Base-by-base conservation (phyloP, 305 asterid species). In the Fraxinus paxiana region DNA sequence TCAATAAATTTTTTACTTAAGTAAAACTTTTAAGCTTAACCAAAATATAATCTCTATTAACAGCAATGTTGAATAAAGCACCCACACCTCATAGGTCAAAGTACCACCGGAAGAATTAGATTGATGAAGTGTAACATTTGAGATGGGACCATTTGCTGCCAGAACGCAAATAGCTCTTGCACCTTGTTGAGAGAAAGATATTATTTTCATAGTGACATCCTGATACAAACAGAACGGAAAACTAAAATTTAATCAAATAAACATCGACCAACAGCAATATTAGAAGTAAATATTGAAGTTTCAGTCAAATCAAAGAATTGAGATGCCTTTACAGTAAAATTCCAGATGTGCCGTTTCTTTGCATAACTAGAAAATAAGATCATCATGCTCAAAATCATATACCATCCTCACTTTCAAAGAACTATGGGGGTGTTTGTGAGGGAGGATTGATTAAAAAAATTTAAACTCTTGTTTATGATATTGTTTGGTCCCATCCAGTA, bases 91-190 rank as follows among this genome's bases (percentile, higher is more conserved):
- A 26, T 94, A 96, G 26, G 98, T 96, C 81, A 94, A 86, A 72
- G 98, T 96, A 13, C 98, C 98, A 77, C 98, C 99, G 15, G 95
- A 92, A 83, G 97, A 92, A 89, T 84, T 91, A 15, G 97, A 86
- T 83, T 95, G 99, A 35, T 92, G 94, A 63, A 96, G 90, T 7
- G 99, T 96, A 54, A 93, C 98, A 80, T 90, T 96, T 24, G 99
- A 96, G 86, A 94, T 87, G 59, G 92, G 78, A 80, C 99, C 99
- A 67, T 89, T 92, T 75, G 99, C 99, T 79, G 99, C 94, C 17
- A 96, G 88, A 81, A 96, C 83, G 84, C 99, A 96, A 78, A 96
- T 94, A 65, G 97, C 98, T 84, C 96, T 83, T 2, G 94, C 87
- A 75, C 92, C 99, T 90, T 92, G 94, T 81, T 96, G 99, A 74